Evolutionary conservation across 2,329 filamentous ascomycete genomes (phyloP).

Genomic region (Ophiostoma quercus): DNA sequence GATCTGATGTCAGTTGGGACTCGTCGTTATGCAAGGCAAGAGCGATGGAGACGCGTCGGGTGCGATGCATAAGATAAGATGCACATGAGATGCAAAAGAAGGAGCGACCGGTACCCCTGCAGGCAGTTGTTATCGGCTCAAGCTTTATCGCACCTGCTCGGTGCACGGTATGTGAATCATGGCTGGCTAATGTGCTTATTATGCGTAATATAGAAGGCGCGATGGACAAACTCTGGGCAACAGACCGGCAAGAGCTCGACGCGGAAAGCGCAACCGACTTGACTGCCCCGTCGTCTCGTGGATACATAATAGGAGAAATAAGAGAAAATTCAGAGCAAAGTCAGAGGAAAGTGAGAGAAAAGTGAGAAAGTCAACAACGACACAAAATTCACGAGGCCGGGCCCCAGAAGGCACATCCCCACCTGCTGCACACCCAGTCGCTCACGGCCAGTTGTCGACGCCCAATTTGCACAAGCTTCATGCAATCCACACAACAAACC

Average conservation of each 20-base stretch:
- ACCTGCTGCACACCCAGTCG: constrained; percentile 10
- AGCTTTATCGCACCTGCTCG: background rate
- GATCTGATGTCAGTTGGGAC: background rate
- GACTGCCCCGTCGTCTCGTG: background rate
- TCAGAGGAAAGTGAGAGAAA: background rate
- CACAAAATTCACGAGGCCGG: constrained; percentile 9
- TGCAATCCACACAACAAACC: background rate
- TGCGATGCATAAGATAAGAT: background rate
- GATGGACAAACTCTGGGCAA: background rate
- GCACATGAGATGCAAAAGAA: background rate
- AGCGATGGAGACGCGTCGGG: background rate
- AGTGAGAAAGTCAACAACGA: background rate
- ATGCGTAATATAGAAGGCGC: background rate
- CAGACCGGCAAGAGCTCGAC: background rate
- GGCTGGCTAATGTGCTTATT: background rate
- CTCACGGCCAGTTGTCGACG: constrained; percentile 13
- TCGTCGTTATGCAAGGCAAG: background rate
- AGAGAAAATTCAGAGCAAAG: background rate
- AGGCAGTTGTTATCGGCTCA: background rate
- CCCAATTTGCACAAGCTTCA: constrained; percentile 18
- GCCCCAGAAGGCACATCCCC: background rate
- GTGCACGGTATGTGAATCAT: background rate
- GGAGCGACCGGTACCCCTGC: constrained; percentile 5
- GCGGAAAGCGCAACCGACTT: constrained; percentile 11
- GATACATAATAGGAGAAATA: background rate